Evolutionary conservation across 108 stramenopile genomes (phyloP).

Genomic region (Pseudonitzschia multistriata): DNA sequence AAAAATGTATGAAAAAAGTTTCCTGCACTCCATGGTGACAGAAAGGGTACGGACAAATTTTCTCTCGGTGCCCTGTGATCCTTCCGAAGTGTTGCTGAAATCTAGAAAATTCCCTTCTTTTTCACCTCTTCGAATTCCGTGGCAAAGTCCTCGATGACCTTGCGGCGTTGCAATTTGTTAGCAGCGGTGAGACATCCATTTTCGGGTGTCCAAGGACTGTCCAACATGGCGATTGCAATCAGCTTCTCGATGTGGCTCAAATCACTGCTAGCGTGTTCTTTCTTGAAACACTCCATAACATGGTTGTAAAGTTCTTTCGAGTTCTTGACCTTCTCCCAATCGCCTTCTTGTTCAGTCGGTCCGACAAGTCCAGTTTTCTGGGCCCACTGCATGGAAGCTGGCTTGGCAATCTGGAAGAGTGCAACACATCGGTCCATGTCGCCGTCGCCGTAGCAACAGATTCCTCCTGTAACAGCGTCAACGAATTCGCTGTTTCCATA

Average conservation of each 20-base stretch:
- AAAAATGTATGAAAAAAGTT: too few species aligned
- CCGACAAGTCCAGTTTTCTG: constrained; percentile 53
- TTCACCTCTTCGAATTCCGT: constrained; percentile 61
- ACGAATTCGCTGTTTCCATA: constrained; percentile 71
- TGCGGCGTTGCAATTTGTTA: constrained; percentile 79
- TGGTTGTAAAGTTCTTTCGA: constrained; percentile 68
- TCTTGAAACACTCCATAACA: constrained; percentile 60
- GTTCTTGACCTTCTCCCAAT: constrained; percentile 50
- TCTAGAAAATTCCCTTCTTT: constrained; percentile 69
- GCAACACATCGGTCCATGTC: constrained; percentile 90
- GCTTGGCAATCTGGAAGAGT: constrained; percentile 63
- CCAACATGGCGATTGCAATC: constrained; percentile 52
- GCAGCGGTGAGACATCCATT: constrained; percentile 85
- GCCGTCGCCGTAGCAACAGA: constrained; percentile 84
- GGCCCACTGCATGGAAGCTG: constrained; percentile 69
- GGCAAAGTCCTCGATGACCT: constrained; percentile 57
- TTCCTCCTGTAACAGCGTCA: constrained; percentile 74
- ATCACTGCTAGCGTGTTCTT: constrained; percentile 61
- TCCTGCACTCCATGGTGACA: too few species aligned
- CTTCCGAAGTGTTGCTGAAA: too few species aligned
- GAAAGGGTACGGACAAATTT: too few species aligned
- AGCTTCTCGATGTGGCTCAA: constrained; percentile 73
- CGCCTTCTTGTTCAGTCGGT: constrained; percentile 26
- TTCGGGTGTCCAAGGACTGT: constrained; percentile 80
- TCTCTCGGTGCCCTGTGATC: too few species aligned